Base-by-base conservation (phyloP, 768 basidiomycete species). In the Panellus pusillus region DNA sequence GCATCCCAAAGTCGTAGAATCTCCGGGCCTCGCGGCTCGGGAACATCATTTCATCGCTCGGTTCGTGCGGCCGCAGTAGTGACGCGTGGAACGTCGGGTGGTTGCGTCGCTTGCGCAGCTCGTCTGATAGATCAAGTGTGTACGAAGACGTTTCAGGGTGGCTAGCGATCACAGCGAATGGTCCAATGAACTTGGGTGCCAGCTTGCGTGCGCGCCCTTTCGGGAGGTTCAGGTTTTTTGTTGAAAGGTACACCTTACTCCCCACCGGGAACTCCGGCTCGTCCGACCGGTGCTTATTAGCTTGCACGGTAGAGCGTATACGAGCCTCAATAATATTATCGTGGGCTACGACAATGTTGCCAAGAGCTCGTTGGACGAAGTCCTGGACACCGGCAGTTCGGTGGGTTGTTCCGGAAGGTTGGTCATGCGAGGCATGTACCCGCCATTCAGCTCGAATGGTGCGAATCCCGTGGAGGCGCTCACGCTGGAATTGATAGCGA, bases 151-250 rank as follows among this genome's bases (percentile, higher is more conserved):
- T 66, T 3, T 50, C 58, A 0, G 62, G 60, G 17, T 15, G 59
- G 32, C 0, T 63, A 1, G 0, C 77, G 65, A 3, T 57, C 45
- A 47, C 66, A 3, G 24, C 6, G 24, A 24, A 78, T 0, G 75
- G 78, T 6, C 78, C 73, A 12, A 77, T 62, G 49, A 57, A 76
- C 31, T 70, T 70, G 0, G 72, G 76, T 0, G 65, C 27, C 3
- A 78, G 54, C 45, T 77, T 78, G 5, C 54, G 20, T 0, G 72
- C 71, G 4, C 67, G 39, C 7, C 65, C 68, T 28, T 69, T 70
- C 2, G 68, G 74, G 9, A 74, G 27, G 1, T 54, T 41, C 0
- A 79, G 54, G 52, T 77, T 74, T 35, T 70, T 52, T 0, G 71
- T 74, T 0, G 73, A 71, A 8, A 78, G 38, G 39, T 74, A 75